A percentile compares a stretch with the other conserved stretches of the same genome.
Conservation (phyloP, 2,329 filamentous ascomycete genomes). For the Fusarium mundagurra region DNA sequence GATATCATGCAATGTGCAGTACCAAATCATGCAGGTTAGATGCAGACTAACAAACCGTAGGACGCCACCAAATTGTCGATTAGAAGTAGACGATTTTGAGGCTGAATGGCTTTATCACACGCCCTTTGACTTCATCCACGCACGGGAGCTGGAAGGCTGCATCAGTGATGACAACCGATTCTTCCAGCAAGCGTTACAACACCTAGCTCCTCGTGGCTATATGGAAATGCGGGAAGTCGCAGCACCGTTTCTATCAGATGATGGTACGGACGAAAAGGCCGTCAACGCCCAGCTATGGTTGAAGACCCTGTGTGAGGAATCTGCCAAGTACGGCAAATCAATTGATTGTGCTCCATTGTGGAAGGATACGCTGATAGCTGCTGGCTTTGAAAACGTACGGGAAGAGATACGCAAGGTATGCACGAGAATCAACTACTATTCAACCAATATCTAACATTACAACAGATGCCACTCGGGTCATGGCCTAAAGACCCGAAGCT, state of each 20-base stretch:
- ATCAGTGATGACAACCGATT: neutral
- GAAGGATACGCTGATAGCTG: neutral
- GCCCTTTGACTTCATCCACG: neutral
- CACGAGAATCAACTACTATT: fast-evolving
- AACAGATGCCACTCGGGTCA: neutral
- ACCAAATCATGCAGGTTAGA: too few relatives aligned
- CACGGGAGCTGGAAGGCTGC: neutral
- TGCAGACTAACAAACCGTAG: neutral
- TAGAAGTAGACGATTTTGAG: neutral
- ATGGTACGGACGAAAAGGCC: neutral
- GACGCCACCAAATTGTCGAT: neutral
- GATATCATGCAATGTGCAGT: neutral
- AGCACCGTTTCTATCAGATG: neutral
- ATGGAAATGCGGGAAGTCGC: neutral
- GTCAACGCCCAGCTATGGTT: neutral
- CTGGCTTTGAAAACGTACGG: neutral
- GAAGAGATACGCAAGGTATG: neutral
- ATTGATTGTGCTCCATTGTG: neutral
- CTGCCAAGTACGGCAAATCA: neutral
- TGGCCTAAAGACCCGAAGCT: neutral
- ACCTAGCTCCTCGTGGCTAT: neutral
- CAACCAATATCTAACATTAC: fast-evolving
- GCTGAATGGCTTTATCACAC: neutral
- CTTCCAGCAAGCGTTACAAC: neutral
- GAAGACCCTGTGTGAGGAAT: neutral